Evolutionary conservation across 805 yeast species (phyloP).

Genomic region (Monosporozyma servazzii): DNA sequence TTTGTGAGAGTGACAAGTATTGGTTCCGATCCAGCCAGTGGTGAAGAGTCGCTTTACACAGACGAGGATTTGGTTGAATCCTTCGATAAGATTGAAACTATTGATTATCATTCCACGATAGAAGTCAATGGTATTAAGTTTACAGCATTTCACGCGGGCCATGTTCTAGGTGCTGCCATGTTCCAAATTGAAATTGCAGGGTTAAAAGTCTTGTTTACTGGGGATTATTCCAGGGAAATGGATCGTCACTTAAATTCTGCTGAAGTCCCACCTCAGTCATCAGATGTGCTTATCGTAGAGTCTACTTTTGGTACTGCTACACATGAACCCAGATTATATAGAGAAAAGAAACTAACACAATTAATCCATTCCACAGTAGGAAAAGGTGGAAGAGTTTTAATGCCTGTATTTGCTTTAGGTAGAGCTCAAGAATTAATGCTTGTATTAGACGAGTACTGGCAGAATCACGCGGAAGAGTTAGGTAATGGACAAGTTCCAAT

Average conservation of each 20-base stretch:
- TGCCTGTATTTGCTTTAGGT: slow-evolving; percentile 95
- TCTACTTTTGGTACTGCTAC: slow-evolving; percentile 98
- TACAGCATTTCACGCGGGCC: slow-evolving; percentile 99
- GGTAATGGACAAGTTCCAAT: slow-evolving; percentile 52
- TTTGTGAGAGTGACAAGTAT: slow-evolving; percentile 79
- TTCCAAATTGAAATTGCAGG: slow-evolving; percentile 93
- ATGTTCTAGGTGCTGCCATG: slow-evolving; percentile 98
- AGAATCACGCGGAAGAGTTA: slow-evolving; percentile 69
- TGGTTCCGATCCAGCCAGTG: slow-evolving; percentile 35
- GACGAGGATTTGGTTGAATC: slow-evolving; percentile 86
- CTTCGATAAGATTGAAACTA: slow-evolving; percentile 83
- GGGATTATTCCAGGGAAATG: slow-evolving; percentile 93
- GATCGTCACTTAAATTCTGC: slow-evolving; percentile 93
- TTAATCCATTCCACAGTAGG: slow-evolving; percentile 73
- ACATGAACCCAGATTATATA: slow-evolving; percentile 80
- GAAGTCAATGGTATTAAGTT: slow-evolving; percentile 91
- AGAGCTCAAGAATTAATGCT: slow-evolving; percentile 90
- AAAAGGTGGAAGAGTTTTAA: slow-evolving; percentile 83
- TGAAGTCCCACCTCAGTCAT: slow-evolving; percentile 79
- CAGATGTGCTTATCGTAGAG: slow-evolving; percentile 87
- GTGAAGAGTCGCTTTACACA: slow-evolving; percentile 56
- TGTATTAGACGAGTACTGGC: slow-evolving; percentile 93
- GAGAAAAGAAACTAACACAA: slow-evolving; percentile 73
- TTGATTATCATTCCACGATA: slow-evolving; percentile 90
- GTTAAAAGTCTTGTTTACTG: slow-evolving; percentile 78